Evolutionary conservation across 164 flowering plant species (phyloP), one percentile per base, ranked within the genome.

Genomic region (Liriodendron chinense): DNA sequence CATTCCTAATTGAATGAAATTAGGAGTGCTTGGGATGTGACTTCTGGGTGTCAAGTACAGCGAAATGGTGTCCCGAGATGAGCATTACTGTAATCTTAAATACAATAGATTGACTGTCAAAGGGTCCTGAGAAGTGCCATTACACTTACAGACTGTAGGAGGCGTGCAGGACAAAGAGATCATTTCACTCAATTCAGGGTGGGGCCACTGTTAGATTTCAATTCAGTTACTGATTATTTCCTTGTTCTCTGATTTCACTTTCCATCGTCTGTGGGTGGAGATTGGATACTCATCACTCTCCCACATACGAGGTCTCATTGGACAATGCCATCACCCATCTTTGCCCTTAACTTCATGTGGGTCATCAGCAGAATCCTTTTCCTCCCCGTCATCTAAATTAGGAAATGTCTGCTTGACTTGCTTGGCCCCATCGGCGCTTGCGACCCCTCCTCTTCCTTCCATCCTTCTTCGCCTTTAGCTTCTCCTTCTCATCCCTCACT

Each of bases 401-500:
- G 13, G 12, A 68, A 25, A 74, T 21, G 18, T 61, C 56, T 56
- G 72, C 72, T 50, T 56, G 69, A 65, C 53, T 68, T 20, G 65
- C 53, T 22, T 16, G 65, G 69, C 80, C 80, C 78, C 80, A 72
- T 25, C 48, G 76, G 12, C 76, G 81, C 20, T 65, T 70, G 20
- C 78, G 76, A 43, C 62, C 73, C 80, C 79, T 78, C 65, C 78
- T 80, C 74, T 78, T 71, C 74, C 89, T 87, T 48, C 47, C 47
- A 79, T 89, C 91, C 68, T 20, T 79, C 77, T 87, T 86, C 9
- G 81, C 87, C 83, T 91, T 93, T 1, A 22, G 82, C 70, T 91
- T 92, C 75, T 92, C 94, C 70, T 82, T 91, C 85, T 91, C 84
- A 72, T 88, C 91, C 79, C 90, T 90, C 78, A 84, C 98, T 48